A percentile compares a stretch with the other conserved stretches of the same genome.
Evolutionary conservation across 495 filamentous ascomycete genomes (phyloP).

Genomic region (Hypoxylon lenormandii): DNA sequence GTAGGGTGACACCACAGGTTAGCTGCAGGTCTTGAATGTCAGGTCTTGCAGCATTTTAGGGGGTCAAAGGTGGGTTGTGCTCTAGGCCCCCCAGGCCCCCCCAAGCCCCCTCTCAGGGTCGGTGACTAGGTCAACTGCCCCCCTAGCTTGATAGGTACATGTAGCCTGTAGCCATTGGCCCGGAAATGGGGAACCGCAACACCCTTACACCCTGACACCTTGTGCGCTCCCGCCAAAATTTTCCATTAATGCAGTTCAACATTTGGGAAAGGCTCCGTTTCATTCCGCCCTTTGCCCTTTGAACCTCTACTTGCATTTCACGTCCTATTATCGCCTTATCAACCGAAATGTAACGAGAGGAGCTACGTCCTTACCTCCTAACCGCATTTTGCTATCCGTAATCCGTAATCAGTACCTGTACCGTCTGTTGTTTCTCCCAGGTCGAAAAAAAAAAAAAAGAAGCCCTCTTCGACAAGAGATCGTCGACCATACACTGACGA

Average conservation of each 20-base stretch:
- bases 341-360: neutral
- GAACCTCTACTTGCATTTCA: constrained; percentile 10
- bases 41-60: constrained; percentile 21
- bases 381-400: constrained; percentile 11
- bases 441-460: constrained; percentile 7
- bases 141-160: constrained; percentile 9
- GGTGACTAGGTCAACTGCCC: neutral
- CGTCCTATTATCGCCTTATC: constrained; percentile 8
- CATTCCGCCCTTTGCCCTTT: constrained; percentile 20
- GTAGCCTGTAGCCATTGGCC: constrained; percentile 41
- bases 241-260: constrained; percentile 49
- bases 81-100: constrained; percentile 13
- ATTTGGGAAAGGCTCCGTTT: constrained; percentile 51
- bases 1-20: constrained; percentile 31
- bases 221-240: constrained; percentile 42
- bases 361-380: constrained; percentile 16
- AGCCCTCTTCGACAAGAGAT: constrained; percentile 26
- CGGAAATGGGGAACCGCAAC: constrained; percentile 38
- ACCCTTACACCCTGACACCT: constrained; percentile 5
- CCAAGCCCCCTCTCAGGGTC: neutral
- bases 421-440: constrained; percentile 4
- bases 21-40: constrained; percentile 14
- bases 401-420: constrained; percentile 28
- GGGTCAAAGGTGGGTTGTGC: neutral
- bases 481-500: constrained; percentile 35